Evolutionary conservation across 1,284 basidiomycete genomes (phyloP).

Genomic region (Apiotrichum laibachii): DNA sequence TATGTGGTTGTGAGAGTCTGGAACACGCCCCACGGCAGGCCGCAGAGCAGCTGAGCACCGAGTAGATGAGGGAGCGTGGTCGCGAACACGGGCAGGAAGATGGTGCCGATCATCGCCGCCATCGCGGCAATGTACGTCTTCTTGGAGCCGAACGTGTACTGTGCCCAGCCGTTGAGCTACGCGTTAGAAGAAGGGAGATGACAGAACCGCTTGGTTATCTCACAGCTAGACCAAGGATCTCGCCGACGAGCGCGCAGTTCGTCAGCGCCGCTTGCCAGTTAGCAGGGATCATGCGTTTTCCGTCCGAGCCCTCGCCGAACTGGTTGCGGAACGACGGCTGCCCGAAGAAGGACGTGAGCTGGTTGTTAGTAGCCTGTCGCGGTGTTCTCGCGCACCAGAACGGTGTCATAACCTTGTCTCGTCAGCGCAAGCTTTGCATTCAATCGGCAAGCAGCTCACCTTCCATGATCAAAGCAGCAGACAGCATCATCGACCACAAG

Average conservation of each 20-base stretch:
- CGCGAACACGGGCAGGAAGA: conserved; percentile 51
- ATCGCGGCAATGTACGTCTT: conserved; percentile 41
- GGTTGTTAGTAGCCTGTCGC: neutral
- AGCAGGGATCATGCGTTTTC: conserved; percentile 20
- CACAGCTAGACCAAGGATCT: conserved; percentile 28
- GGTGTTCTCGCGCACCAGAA: neutral
- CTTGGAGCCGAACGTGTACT: conserved; percentile 43
- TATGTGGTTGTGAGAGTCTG: conserved; percentile 54
- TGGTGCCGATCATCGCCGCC: conserved; percentile 36
- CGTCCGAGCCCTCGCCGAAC: conserved; percentile 21
- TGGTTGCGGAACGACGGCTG: conserved; percentile 37
- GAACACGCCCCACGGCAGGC: conserved; percentile 51
- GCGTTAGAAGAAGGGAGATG: neutral
- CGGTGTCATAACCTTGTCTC: neutral
- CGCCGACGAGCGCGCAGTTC: conserved; percentile 33
- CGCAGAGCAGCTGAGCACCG: conserved; percentile 26
- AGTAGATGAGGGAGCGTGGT: conserved; percentile 45
- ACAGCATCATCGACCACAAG: conserved; percentile 18
- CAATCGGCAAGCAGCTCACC: neutral
- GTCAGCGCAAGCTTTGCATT: neutral
- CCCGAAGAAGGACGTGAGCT: conserved; percentile 50
- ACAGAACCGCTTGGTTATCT: neutral
- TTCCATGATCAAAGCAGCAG: conserved; percentile 14
- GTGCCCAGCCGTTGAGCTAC: conserved; percentile 32
- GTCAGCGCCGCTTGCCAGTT: conserved; percentile 48